These are phyloP conservation scores for Sporothrix pallida DNA, from an alignment of 2,329 filamentous ascomycete genomes.

Conservation along the genomic window DNA sequence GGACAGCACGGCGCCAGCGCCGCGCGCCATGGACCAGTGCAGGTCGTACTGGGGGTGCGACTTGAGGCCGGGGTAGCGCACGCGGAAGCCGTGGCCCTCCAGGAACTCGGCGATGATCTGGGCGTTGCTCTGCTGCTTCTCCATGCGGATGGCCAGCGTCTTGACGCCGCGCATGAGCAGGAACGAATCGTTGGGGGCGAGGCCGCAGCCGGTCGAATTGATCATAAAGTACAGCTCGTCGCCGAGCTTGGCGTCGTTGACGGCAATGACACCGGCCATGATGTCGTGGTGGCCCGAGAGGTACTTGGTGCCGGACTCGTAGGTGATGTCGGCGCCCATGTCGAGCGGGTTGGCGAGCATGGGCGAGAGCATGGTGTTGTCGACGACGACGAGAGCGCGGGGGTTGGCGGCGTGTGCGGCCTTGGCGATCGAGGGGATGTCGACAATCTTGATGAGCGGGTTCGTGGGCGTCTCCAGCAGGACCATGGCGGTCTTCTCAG, in stretches of 20 bases:
- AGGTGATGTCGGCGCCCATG: constrained; percentile 92
- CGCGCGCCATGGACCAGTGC: constrained; percentile 93
- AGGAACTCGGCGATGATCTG: constrained; percentile 91
- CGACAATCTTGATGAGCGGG: constrained; percentile 96
- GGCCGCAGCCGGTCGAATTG: constrained; percentile 92
- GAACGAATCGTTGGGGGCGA: constrained; percentile 95
- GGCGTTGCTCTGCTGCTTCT: constrained; percentile 94
- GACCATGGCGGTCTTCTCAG: constrained; percentile 88
- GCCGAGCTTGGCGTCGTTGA: constrained; percentile 80
- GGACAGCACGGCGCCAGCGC: constrained; percentile 89
- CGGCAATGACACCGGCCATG: constrained; percentile 95
- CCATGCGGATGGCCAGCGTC: constrained; percentile 96
- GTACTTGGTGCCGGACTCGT: constrained; percentile 98
- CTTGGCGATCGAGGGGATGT: constrained; percentile 79
- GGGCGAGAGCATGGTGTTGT: constrained; percentile 99
- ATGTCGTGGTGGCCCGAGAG: constrained; percentile 97
- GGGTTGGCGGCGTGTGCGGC: constrained; percentile 78
- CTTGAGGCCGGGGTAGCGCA: constrained; percentile 91
- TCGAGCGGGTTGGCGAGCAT: constrained; percentile 93
- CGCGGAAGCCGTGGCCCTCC: constrained; percentile 87
- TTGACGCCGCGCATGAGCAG: constrained; percentile 94
- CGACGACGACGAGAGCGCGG: constrained; percentile 83
- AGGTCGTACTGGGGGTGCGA: constrained; percentile 96
- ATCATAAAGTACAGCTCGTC: constrained; percentile 96
- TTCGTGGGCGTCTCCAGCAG: constrained; percentile 96